A percentile compares a stretch with the other conserved stretches of the same genome.
phyloP scores from a whole-genome alignment of 495 filamentous ascomycete species.

The Daldinia childiae region DNA sequence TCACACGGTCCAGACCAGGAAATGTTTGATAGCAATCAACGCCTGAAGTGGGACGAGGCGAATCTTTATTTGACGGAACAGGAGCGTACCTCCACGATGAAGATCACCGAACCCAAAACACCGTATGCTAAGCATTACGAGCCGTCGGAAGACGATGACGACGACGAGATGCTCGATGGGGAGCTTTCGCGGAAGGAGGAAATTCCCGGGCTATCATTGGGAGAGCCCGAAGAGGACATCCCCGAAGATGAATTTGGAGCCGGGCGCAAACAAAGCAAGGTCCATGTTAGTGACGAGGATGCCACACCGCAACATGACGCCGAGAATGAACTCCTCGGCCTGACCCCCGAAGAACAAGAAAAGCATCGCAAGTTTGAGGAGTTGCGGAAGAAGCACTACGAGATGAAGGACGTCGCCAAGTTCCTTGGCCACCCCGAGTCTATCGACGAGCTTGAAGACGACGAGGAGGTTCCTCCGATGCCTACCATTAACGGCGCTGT shows the following conservation, averaged over 20 bases:
- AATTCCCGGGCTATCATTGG: constrained; percentile 90
- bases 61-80: constrained; percentile 97
- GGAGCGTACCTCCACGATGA: constrained; percentile 94
- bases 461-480: constrained; percentile 49
- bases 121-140: constrained; percentile 93
- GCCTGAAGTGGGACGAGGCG: constrained; percentile 97
- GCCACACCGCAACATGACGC: constrained; percentile 57
- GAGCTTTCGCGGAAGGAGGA: constrained; percentile 68
- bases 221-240: constrained; percentile 86
- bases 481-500: constrained; percentile 48
- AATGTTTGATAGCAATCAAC: constrained; percentile 61
- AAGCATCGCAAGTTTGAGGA: constrained; percentile 92
- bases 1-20: constrained; percentile 53
- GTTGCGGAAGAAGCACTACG: constrained; percentile 94
- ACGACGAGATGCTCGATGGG: constrained; percentile 83
- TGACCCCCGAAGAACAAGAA: constrained; percentile 80
- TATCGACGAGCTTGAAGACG: constrained; percentile 60
- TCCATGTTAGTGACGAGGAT: constrained; percentile 71
- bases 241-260: constrained; percentile 55
- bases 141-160: constrained; percentile 81
- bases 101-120: constrained; percentile 98
- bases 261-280: constrained; percentile 68
- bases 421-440: constrained; percentile 77
- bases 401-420: constrained; percentile 95
- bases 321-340: constrained; percentile 65